Evolutionary conservation across 164 flowering plant species (phyloP), one percentile per base, ranked within the genome.

Genomic region (Vitis labrusca): DNA sequence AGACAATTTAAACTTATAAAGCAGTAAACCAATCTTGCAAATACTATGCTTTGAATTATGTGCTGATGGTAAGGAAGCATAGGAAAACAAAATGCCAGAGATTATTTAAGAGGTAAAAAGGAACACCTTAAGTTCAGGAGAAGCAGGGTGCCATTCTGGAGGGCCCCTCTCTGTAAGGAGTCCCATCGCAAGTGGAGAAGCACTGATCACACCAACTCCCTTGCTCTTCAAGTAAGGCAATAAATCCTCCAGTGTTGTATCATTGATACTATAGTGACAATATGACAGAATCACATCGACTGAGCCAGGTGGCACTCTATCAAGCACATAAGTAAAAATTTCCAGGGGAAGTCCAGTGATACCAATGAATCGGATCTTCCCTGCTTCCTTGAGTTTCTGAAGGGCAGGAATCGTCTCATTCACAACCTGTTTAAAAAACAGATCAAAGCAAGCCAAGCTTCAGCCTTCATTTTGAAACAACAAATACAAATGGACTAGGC

Each of bases 131-230:
- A 95, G 85, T 75, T 93, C 93, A 61, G 82, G 79, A 47, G 97
- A 80, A 64, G 99, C 99, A 50, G 99, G 98, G 74, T 95, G 99
- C 99, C 99, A 93, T 44, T 87, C 91, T 13, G 99, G 99, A 2
- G 97, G 97, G 32, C 98, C 99, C 78, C 61, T 80, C 73, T 95
- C 97, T 9, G 97, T 93, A 47, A 91, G 93, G 73, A 95, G 97
- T 32, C 98, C 99, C 99, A 93, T 95, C 32, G 97, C 81, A 62
- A 95, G 87, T 0, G 97, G 99, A 77, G 99, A 89, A 74, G 99
- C 98, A 76, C 82, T 88, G 50, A 95, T 93, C 8, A 93, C 79
- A 47, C 98, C 98, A 17, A 93, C 92, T 64, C 91, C 95, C 65
- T 93, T 95, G 80, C 91, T 85, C 86, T 91, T 90, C 83, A 95